Evolutionary conservation across 2,329 filamentous ascomycete species (phyloP).

Genomic region (Cercospora sp.): DNA sequence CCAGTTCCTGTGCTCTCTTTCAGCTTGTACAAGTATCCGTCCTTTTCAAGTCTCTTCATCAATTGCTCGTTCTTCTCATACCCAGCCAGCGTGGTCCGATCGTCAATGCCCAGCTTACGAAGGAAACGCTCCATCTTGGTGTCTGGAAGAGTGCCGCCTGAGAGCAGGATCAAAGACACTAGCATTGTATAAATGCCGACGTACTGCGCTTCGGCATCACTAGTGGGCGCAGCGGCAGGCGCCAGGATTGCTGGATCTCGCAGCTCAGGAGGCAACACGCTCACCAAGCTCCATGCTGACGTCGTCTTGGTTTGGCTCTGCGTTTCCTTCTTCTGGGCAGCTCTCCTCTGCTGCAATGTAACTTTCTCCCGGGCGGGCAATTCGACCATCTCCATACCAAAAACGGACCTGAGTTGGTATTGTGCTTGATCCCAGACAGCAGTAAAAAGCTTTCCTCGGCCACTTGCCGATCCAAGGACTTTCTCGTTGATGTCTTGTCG

Average conservation of each 20-base stretch:
- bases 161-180: conserved; percentile 73
- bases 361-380: conserved; percentile 79
- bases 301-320: conserved; percentile 43
- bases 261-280: conserved; percentile 68
- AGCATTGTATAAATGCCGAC: conserved; percentile 77
- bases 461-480: conserved; percentile 68
- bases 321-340: conserved; percentile 57
- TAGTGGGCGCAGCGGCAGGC: conserved; percentile 66
- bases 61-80: conserved; percentile 71
- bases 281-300: conserved; percentile 71
- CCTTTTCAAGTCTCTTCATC: conserved; percentile 71
- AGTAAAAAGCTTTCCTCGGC: conserved; percentile 63
- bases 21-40: conserved; percentile 78
- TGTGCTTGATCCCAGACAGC: conserved; percentile 77
- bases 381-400: conserved; percentile 92
- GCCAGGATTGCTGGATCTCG: conserved; percentile 64
- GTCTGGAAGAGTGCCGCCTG: conserved; percentile 71
- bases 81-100: conserved; percentile 60
- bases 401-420: conserved; percentile 65
- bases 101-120: conserved; percentile 70
- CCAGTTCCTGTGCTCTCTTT: conserved; percentile 65
- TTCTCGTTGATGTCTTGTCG: conserved; percentile 60
- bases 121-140: conserved; percentile 77
- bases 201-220: conserved; percentile 74
- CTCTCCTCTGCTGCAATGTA: conserved; percentile 75